Conservation (phyloP, 192 early-diverging fungal species). For the Coemansia sp. region DNA sequence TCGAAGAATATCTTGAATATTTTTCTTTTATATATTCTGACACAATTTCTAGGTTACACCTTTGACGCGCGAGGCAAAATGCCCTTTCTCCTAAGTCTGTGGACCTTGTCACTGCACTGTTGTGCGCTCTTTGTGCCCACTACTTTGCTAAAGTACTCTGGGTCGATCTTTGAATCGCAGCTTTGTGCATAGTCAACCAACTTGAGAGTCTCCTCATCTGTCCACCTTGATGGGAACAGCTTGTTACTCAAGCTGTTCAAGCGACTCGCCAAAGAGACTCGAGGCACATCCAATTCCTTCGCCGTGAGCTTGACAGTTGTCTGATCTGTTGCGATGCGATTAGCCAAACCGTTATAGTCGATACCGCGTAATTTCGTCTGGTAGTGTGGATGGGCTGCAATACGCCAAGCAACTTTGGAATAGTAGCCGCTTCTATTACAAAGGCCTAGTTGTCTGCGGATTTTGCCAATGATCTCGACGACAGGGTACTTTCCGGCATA, state of each 20-base stretch:
- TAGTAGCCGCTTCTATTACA: background rate
- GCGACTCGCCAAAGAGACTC: background rate
- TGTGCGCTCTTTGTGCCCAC: background rate
- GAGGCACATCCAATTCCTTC: background rate
- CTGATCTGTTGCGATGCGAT: background rate
- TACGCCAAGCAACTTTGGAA: background rate
- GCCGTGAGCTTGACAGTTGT: background rate
- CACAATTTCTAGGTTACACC: no score
- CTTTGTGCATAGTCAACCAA: background rate
- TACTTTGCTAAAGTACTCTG: background rate
- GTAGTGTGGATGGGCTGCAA: background rate
- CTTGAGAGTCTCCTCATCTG: background rate
- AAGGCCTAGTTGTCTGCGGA: background rate
- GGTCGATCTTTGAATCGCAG: background rate
- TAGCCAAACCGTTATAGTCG: background rate
- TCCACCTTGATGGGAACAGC: background rate
- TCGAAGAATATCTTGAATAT: no score
- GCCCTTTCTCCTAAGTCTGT: background rate
- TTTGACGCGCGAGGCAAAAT: background rate
- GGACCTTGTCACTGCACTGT: background rate
- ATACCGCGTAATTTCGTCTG: background rate
- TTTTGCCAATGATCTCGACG: background rate
- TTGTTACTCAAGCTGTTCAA: background rate
- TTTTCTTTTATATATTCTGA: no score
- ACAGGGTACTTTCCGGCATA: background rate